Conservation (phyloP, 495 filamentous ascomycete species). For the Aspergillus sclerotiicarbonarius region DNA sequence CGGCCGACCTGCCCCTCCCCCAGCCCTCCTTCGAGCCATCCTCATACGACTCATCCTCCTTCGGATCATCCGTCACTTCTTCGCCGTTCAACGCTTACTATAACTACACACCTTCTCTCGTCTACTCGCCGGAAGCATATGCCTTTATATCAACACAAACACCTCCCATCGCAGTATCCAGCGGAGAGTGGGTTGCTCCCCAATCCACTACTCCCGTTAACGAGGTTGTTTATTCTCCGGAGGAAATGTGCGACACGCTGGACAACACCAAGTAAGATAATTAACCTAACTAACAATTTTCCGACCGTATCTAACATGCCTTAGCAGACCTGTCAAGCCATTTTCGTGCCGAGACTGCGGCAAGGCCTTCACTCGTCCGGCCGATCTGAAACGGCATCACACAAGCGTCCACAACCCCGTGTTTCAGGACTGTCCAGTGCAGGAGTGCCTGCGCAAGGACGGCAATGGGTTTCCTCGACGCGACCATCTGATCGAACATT, state of each 20-base stretch:
- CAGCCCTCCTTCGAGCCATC: conserved; percentile 16
- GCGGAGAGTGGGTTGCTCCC: conserved; percentile 9
- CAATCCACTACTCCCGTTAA: conserved; percentile 4
- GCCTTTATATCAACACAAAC: conserved; percentile 12
- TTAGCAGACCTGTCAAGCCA: conserved; percentile 33
- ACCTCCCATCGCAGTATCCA: conserved; percentile 7
- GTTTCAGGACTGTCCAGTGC: conserved; percentile 71
- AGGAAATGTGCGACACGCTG: conserved; percentile 11
- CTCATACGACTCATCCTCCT: conserved; percentile 14
- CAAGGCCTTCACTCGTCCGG: conserved; percentile 49
- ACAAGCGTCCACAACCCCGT: conserved; percentile 55
- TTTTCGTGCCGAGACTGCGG: conserved; percentile 47
- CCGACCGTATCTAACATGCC: background rate
- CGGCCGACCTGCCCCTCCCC: conserved; percentile 19
- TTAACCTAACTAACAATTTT: background rate
- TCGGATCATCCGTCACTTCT: background rate
- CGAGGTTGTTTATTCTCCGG: conserved; percentile 13
- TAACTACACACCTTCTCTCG: conserved; percentile 17
- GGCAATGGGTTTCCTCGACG: conserved; percentile 78
- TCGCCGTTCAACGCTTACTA: conserved; percentile 12
- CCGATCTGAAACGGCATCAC: conserved; percentile 56
- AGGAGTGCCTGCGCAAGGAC: conserved; percentile 75
- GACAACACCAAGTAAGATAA: conserved; percentile 16
- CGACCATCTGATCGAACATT: conserved; percentile 87
- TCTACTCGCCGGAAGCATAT: conserved; percentile 17